Percentiles rank a stretch among this genome's conserved stretches.
Evolutionary conservation across 2,329 filamentous ascomycete species (phyloP).

Genomic region (Penicillium sp.): DNA sequence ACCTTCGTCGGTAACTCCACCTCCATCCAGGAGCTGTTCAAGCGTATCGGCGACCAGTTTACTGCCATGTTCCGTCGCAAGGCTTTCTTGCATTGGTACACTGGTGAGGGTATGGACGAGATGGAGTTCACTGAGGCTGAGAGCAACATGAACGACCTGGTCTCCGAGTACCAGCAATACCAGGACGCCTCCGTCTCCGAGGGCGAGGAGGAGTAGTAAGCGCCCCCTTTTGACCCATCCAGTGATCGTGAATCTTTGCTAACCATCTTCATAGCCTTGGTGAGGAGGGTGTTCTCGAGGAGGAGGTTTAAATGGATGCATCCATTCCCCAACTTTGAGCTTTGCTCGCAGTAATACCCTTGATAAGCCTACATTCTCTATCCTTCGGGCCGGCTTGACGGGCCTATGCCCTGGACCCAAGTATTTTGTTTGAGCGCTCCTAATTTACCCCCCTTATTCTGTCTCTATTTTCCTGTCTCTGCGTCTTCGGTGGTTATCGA

Average conservation of each 20-base stretch:
- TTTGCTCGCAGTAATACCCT: slow-evolving; percentile 39
- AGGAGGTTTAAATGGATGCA: slow-evolving; percentile 68
- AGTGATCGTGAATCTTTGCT: too few relatives aligned
- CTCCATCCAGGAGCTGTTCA: slow-evolving; percentile 99
- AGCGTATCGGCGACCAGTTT: slow-evolving; percentile 99
- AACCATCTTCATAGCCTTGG: too few relatives aligned
- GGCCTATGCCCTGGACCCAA: slow-evolving; percentile 27
- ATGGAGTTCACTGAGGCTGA: slow-evolving; percentile 99
- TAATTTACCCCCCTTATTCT: slow-evolving; percentile 33
- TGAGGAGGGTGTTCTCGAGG: slow-evolving; percentile 73
- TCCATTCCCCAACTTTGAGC: slow-evolving; percentile 25
- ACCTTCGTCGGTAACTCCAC: slow-evolving; percentile 99
- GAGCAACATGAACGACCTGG: slow-evolving; percentile 99
- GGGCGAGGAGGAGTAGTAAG: slow-evolving; percentile 96
- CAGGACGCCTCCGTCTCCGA: slow-evolving; percentile 98
- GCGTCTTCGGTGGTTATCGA: slow-evolving; percentile 17
- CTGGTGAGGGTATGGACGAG: slow-evolving; percentile 99
- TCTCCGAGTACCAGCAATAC: slow-evolving; percentile 99
- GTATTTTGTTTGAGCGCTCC: slow-evolving; percentile 39
- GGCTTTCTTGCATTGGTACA: slow-evolving; percentile 99
- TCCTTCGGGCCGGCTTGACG: slow-evolving; percentile 20
- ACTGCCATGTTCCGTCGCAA: slow-evolving; percentile 99
- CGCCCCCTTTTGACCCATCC: too few relatives aligned
- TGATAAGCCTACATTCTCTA: slow-evolving; percentile 36
- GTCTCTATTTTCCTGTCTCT: slow-evolving; percentile 34